Evolutionary conservation across 352 stramenopile genomes (phyloP), one percentile per base, ranked within the genome.

Genomic region (Pythium aphanidermatum): DNA sequence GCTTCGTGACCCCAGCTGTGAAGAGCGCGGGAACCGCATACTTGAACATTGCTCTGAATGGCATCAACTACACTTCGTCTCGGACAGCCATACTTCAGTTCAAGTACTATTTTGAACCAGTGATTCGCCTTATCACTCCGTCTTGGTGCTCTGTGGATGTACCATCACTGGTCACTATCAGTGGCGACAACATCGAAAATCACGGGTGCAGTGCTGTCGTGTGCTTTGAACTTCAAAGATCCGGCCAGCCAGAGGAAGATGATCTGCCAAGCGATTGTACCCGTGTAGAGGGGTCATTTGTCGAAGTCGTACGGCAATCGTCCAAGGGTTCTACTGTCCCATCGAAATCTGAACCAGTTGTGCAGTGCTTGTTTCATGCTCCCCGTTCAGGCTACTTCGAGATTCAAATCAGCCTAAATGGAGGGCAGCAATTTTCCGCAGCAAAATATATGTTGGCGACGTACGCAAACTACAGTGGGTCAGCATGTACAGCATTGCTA

Each of bases 1-100:
- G 56, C 2, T 88, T 88, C 39, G 33, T 68, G 9, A 55, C 65
- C 0, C 76, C 76, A 2, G 10, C 57, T 11, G 74, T 86, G 6
- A 51, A 45, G 3, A 47, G 42, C 3, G 55, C 63, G 3, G 76
- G 71, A 13, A 51, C 68, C 0, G 76, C 71, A 2, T 65, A 71
- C 24, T 33, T 88, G 23, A 83, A 76, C 38, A 84, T 88, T 41
- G 74, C 72, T 0, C 51, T 88, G 27, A 84, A 88, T n/a, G 76
- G 74, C 0, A 88, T 88, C 32, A 78, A 85, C 52, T 86, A 85
- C 50, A 88, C 71, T 6, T 79, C 58, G 0, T 42, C 62, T 2
- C 74, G 76, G 23, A 56, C 65, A 4, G 55, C 55, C 13, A 65
- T 55, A 3, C 66, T 88, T 8, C 63, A 65, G 7, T 88, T 65